A percentile compares a stretch with the other conserved stretches of the same genome.
phyloP scores from a whole-genome alignment of 179 eudicot species.

The Heliamphora ciliata region DNA sequence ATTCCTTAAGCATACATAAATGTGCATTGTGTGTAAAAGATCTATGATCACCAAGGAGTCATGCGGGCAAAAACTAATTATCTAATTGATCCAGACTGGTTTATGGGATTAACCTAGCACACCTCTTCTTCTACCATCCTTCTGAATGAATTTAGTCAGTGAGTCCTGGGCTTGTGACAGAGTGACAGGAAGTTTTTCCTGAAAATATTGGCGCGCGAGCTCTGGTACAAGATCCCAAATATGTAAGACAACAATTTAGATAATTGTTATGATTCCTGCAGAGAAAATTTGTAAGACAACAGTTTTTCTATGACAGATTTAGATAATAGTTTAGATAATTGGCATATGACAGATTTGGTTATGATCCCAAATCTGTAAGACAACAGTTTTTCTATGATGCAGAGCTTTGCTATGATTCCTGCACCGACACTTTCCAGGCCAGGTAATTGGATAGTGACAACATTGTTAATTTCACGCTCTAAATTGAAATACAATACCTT shows the following conservation, averaged over 20 bases:
- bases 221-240: constrained; percentile 41
- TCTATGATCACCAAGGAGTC: background rate
- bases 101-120: background rate
- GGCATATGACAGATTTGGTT: no score
- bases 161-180: constrained; percentile 69
- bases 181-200: constrained; percentile 63
- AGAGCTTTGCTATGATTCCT: constrained; percentile 74
- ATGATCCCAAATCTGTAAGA: no score
- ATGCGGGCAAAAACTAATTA: background rate
- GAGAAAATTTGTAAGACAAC: no score
- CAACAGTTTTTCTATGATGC: constrained; percentile 53
- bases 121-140: background rate
- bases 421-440: constrained; percentile 75
- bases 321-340: no score
- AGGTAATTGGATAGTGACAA: constrained; percentile 37
- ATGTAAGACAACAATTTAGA: constrained; percentile 33
- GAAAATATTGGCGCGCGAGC: constrained; percentile 53
- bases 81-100: background rate
- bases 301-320: no score
- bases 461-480: no score
- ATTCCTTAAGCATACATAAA: background rate
- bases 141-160: background rate
- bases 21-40: background rate
- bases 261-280: background rate
- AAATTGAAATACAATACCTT: background rate